Evolutionary conservation across 176 grass and related monocot species (phyloP).

Genomic region (Lolium rigidum): DNA sequence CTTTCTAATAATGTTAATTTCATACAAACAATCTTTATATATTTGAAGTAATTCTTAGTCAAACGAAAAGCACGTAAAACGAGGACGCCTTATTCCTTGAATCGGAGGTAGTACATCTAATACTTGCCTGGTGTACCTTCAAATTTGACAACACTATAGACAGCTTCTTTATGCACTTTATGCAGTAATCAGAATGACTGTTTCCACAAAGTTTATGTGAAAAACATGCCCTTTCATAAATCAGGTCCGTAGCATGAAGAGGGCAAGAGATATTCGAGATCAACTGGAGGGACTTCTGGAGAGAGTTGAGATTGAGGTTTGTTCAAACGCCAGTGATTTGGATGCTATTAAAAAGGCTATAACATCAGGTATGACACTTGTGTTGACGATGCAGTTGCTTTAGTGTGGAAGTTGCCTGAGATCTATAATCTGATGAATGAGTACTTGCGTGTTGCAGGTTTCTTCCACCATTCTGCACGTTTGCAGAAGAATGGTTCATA

Average conservation of each 20-base stretch:
- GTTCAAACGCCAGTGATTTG: slow-evolving; percentile 71
- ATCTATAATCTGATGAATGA: slow-evolving; percentile 13
- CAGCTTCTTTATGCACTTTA: slow-evolving; percentile 13
- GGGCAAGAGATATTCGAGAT: slow-evolving; percentile 89
- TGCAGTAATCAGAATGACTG: background rate
- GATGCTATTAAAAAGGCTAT: slow-evolving; percentile 86
- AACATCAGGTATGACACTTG: slow-evolving; percentile 69
- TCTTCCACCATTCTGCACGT: slow-evolving; percentile 92
- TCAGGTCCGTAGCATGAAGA: slow-evolving; percentile 93
- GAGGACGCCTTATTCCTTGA: too few species aligned
- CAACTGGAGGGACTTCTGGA: slow-evolving; percentile 93
- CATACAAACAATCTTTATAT: too few species aligned
- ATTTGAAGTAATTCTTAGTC: too few species aligned
- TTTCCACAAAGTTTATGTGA: slow-evolving; percentile 21
- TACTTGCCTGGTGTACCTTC: background rate
- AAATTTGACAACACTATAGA: background rate
- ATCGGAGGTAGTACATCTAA: too few species aligned
- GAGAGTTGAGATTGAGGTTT: slow-evolving; percentile 94
- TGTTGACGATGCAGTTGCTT: slow-evolving; percentile 30
- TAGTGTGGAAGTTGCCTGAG: background rate
- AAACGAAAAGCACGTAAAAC: too few species aligned
- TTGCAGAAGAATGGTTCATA: slow-evolving; percentile 93
- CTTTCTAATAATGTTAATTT: too few species aligned
- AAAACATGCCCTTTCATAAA: slow-evolving; percentile 36
- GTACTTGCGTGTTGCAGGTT: slow-evolving; percentile 56